Evolutionary conservation across 176 grass and related monocot genomes (phyloP), one percentile per base, ranked within the genome.

Genomic region (Musa schizocarpa): DNA sequence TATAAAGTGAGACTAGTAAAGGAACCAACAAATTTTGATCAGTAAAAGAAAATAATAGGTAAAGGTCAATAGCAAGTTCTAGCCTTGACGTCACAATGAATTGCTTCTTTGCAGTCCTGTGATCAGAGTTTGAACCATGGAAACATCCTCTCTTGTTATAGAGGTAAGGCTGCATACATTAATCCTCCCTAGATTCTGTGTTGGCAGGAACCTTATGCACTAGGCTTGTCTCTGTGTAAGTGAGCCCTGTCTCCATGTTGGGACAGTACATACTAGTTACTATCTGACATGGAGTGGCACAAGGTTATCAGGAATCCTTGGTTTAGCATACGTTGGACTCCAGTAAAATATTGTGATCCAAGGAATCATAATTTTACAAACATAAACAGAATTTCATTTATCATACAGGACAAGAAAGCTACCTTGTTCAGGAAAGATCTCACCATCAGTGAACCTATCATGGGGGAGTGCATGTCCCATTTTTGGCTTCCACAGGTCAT

Each of bases 381-480:
- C 17, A 27, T 11, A 65, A 65, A 9, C 17, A 65, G 34, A 63
- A 22, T 3, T 34, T 2, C 63, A 20, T 23, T 9, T n/a, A 59
- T 57, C 17, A 21, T 17, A 52, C 21, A 52, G 48, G 58, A 65
- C 22, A 80, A 52, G 57, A 1, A 62, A 53, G 22, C 24, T 91
- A 99, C 96, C 91, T 92, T 89, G 91, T 80, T 99, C 91, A 76
- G 82, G 43, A 79, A 89, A 95, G 78, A 86, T 70, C 22, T 86
- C 96, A 1, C 73, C 84, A 51, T 99, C 91, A 67, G 71, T 87
- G 84, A 88, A 92, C 53, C 73, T 86, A 73, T 92, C 96, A 84
- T 84, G 56, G n/a, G 65, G 64, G 65, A 79, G 72, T 76, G 81
- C 72, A 73, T 87, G 83, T 61, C 88, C 91, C 86, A 92, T 91